Percentiles rank a stretch among this genome's conserved stretches.
phyloP scores from a whole-genome alignment of 2,329 filamentous ascomycete genomes.

The Colletotrichum paranaense region DNA sequence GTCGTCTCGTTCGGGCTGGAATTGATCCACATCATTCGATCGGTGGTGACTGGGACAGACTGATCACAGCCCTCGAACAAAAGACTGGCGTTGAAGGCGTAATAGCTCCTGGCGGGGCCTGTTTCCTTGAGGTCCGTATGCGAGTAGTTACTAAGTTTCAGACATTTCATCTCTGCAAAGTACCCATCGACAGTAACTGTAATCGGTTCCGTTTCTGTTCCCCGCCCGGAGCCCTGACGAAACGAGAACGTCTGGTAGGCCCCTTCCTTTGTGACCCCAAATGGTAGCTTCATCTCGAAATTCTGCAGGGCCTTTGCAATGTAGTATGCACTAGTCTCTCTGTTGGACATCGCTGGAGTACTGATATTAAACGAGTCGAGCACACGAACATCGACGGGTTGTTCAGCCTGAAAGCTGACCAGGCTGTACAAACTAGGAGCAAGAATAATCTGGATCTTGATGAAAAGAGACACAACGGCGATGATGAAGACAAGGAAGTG shows the following conservation, averaged over 20 bases:
- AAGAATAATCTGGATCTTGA: conserved; percentile 24
- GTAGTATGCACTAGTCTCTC: conserved; percentile 7
- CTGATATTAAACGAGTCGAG: conserved; percentile 5
- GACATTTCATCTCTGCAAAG: not conserved
- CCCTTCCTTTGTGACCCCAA: not conserved
- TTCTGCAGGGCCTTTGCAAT: conserved; percentile 5
- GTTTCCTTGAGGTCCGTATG: not conserved
- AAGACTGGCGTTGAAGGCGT: no score
- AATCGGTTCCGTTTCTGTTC: not conserved
- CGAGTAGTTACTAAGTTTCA: not conserved
- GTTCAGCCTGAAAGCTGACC: not conserved
- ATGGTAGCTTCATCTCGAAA: conserved; percentile 22
- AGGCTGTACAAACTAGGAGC: conserved; percentile 15
- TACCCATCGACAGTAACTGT: conserved; percentile 7
- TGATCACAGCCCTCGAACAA: not conserved
- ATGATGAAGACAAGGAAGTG: conserved; percentile 15
- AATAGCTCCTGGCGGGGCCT: no score
- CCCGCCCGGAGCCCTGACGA: not conserved
- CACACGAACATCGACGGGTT: not conserved
- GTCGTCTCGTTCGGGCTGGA: not conserved
- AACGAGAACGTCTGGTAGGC: conserved; percentile 22
- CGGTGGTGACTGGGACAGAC: not conserved
- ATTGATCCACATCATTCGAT: not conserved
- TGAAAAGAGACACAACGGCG: not conserved
- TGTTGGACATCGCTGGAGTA: not conserved